phyloP scores from a whole-genome alignment of 2,329 filamentous ascomycete genomes.

The Nemania sp. region DNA sequence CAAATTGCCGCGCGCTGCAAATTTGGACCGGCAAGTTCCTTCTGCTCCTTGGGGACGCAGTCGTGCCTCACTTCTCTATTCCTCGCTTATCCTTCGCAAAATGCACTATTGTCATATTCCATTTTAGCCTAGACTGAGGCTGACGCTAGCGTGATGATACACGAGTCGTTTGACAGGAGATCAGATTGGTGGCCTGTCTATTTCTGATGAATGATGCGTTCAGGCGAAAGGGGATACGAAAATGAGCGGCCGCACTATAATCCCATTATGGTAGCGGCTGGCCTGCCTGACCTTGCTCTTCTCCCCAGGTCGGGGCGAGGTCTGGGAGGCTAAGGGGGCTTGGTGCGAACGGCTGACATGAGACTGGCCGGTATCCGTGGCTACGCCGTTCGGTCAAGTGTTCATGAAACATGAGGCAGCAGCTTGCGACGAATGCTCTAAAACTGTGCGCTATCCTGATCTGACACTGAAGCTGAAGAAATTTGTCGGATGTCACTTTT shows the following conservation, averaged over 20 bases:
- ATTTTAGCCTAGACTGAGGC: conserved; percentile 20
- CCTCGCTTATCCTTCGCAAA: background rate
- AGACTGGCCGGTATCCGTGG: background rate
- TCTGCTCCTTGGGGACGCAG: background rate
- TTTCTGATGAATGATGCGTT: conserved; percentile 1
- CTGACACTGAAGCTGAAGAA: background rate
- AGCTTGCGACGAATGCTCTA: background rate
- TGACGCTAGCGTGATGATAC: conserved; percentile 1
- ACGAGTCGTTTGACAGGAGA: background rate
- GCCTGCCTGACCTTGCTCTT: background rate
- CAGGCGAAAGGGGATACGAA: conserved; percentile 4
- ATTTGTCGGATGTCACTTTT: conserved; percentile 2
- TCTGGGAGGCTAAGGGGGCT: background rate
- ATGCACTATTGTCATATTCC: conserved; percentile 9
- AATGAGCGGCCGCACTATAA: background rate
- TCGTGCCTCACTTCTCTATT: conserved; percentile 1
- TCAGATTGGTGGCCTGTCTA: conserved; percentile 20
- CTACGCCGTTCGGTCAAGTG: background rate
- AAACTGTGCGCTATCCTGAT: background rate
- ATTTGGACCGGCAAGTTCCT: conserved; percentile 5
- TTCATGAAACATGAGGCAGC: background rate
- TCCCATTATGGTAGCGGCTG: background rate
- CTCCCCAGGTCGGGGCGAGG: background rate
- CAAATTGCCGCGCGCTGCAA: conserved; percentile 5
- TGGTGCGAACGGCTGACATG: background rate